A percentile compares a stretch with the other conserved stretches of the same genome.
Conservation (phyloP, 805 yeast genomes). For the Candida koratica region DNA sequence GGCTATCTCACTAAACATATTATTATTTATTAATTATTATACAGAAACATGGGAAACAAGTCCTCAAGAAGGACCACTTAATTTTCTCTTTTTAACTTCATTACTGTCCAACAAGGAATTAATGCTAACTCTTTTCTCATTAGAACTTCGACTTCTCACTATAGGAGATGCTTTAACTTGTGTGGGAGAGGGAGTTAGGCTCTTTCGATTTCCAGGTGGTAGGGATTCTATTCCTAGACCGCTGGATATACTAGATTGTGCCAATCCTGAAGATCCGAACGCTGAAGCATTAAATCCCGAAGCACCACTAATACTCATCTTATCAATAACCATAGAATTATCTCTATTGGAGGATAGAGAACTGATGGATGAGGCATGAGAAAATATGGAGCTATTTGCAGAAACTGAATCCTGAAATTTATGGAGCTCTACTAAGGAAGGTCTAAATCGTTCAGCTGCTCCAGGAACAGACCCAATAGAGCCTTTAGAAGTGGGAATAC, state of each 20-base stretch:
- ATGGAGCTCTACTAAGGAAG: slow-evolving; percentile 32
- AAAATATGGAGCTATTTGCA: slow-evolving; percentile 28
- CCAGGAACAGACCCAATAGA: not conserved
- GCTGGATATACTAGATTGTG: not conserved
- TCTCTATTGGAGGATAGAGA: slow-evolving; percentile 24
- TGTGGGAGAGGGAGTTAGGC: not conserved
- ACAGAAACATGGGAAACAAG: too few relatives aligned
- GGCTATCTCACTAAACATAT: too few relatives aligned
- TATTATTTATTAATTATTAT: too few relatives aligned
- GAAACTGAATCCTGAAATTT: slow-evolving; percentile 16
- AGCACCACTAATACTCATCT: slow-evolving; percentile 2
- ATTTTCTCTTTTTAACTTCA: slow-evolving; percentile 10
- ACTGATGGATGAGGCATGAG: slow-evolving; percentile 34
- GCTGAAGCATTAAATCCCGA: too few relatives aligned
- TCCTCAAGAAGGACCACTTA: not conserved
- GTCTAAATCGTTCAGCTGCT: slow-evolving; percentile 29
- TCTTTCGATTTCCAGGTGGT: not conserved
- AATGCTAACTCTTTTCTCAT: slow-evolving; percentile 14
- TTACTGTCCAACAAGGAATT: slow-evolving; percentile 14
- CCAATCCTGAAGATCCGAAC: too few relatives aligned
- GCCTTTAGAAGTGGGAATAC: slow-evolving; percentile 10
- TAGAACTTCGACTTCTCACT: slow-evolving; percentile 20
- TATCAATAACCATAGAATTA: slow-evolving; percentile 5
- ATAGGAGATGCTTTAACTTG: slow-evolving; percentile 8
- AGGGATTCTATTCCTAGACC: slow-evolving; percentile 1